Base-by-base conservation (phyloP, 306 rosid species). In the Quillaja saponaria region DNA sequence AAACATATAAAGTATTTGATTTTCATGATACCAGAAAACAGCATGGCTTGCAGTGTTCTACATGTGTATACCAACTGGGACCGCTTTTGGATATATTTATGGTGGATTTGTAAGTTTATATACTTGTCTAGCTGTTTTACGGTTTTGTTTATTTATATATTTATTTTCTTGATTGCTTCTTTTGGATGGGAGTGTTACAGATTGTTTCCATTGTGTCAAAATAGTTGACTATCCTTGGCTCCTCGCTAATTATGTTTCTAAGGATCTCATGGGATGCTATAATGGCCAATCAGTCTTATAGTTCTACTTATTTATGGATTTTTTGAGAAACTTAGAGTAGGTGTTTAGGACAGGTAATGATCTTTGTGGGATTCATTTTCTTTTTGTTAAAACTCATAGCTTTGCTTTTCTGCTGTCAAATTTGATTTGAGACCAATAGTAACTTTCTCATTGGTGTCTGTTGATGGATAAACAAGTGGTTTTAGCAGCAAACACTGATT, bases 21-120 rank as follows among this genome's bases (percentile, higher is more conserved):
- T n/a, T n/a, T 61, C 17, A 35, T 80, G 66, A 72, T 53, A 42
- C 58, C 86, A 88, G 98, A 88, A 92, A 92, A 81, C 96, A 48
- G 87, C 85, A 56, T 92, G 98, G 98, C 98, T 88, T 74, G 95
- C 90, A 56, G 52, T 76, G 47, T 92, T 88, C 79, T 91, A 92
- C 87, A 92, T 86, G 98, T 88, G 98, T 61, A 88, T 92, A 77
- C 96, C 98, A 55, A 76, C 95, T 77, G 98, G 98, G 60, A 74
- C 86, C 19, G 96, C 98, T 31, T 34, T 92, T 80, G 96, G 98
- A 76, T 92, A 92, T 78, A 82, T 88, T 63, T 92, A 84, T 55
- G 98, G 98, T 51, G 98, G 98, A 77, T 10, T 86, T 20, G 96
- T 88, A 88, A 84, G 91, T 79, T 80, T 40, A 28, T 58, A 11